These are phyloP conservation scores for Termitomyces sp. DNA, from an alignment of 768 basidiomycete genomes.

Conservation along the genomic window DNA sequence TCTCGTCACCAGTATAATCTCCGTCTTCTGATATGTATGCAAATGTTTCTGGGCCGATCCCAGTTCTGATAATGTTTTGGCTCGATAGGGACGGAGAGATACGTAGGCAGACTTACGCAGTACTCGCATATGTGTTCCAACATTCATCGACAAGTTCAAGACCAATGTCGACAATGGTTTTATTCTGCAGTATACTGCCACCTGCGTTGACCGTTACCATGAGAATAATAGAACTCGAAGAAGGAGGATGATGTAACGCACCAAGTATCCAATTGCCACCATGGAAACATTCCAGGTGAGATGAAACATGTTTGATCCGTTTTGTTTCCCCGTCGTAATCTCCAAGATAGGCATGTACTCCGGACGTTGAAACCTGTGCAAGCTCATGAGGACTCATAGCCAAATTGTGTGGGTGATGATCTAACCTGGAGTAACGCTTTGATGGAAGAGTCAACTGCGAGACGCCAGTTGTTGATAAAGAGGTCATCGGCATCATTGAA, in stretches of 20 bases:
- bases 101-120: slow-evolving; percentile 38
- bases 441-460: slow-evolving; percentile 71
- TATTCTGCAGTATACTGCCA: slow-evolving; percentile 62
- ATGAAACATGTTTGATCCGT: slow-evolving; percentile 54
- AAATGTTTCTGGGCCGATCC: slow-evolving; percentile 72
- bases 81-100: not conserved
- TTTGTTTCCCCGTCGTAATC: slow-evolving; percentile 41
- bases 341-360: slow-evolving; percentile 55
- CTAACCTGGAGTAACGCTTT: slow-evolving; percentile 48
- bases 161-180: slow-evolving; percentile 60
- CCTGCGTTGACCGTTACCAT: slow-evolving; percentile 27
- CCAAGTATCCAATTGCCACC: slow-evolving; percentile 76
- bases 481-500: slow-evolving; percentile 53
- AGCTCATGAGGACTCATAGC: not conserved
- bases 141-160: slow-evolving; percentile 66
- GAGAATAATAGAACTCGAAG: slow-evolving; percentile 50
- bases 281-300: slow-evolving; percentile 70
- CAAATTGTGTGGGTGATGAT: not conserved
- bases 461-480: slow-evolving; percentile 63
- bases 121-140: slow-evolving; percentile 76
- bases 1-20: slow-evolving; percentile 43
- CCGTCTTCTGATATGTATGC: slow-evolving; percentile 58
- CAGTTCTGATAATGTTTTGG: slow-evolving; percentile 40
- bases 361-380: slow-evolving; percentile 59
- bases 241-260: slow-evolving; percentile 22